These are phyloP conservation scores for Paspalum vaginatum DNA, from an alignment of 176 grass and related monocot genomes.

Conservation along the genomic window DNA sequence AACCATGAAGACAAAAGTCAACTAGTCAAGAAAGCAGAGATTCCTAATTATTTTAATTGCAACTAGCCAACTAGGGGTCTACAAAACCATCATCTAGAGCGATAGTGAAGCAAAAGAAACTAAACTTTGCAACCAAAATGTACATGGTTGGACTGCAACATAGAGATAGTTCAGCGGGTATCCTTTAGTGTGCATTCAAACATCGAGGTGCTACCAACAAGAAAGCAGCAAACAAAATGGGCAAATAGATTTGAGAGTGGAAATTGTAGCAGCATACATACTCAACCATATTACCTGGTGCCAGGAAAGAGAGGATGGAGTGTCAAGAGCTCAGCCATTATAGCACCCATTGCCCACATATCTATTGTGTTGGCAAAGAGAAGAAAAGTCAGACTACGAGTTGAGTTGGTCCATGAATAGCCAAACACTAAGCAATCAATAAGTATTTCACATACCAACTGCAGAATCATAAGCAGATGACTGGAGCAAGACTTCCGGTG, in stretches of 20 bases:
- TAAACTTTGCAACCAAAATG: slow-evolving; percentile 14
- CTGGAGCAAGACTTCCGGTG: slow-evolving; percentile 94
- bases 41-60: background rate
- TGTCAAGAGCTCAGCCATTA: slow-evolving; percentile 97
- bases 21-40: background rate
- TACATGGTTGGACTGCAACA: background rate
- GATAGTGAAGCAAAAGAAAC: background rate
- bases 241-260: background rate
- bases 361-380: slow-evolving; percentile 53
- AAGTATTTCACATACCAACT: slow-evolving; percentile 65
- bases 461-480: slow-evolving; percentile 89
- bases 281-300: slow-evolving; percentile 64
- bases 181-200: background rate
- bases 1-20: background rate
- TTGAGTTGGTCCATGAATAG: slow-evolving; percentile 9
- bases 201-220: background rate
- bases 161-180: background rate
- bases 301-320: slow-evolving; percentile 96
- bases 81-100: background rate
- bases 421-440: slow-evolving; percentile 15
- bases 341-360: slow-evolving; percentile 99
- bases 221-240: background rate
- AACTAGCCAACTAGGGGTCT: background rate
- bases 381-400: slow-evolving; percentile 37
- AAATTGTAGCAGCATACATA: slow-evolving; percentile 16